phyloP scores from a whole-genome alignment of 2,329 filamentous ascomycete species.

The Diaporthe ampelina region DNA sequence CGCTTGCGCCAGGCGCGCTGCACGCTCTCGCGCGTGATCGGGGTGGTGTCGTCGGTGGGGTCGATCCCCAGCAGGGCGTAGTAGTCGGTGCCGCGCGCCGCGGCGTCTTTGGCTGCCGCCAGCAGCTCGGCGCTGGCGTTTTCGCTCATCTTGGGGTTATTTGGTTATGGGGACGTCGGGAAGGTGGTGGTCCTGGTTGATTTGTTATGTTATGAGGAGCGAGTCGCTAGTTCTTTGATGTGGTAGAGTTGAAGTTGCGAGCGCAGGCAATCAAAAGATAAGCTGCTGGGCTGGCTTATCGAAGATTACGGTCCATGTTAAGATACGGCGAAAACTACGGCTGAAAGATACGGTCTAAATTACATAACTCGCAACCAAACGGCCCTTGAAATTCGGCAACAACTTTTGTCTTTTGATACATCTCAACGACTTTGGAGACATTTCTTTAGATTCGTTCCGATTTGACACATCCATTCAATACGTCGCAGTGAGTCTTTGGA shows the following conservation, averaged over 20 bases:
- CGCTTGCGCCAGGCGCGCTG: conserved; percentile 87
- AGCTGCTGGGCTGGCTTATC: conserved; percentile 9
- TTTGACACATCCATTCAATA: conserved; percentile 57
- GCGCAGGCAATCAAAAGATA: not conserved
- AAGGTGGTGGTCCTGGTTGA: not conserved
- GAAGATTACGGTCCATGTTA: not conserved
- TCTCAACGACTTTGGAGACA: not conserved
- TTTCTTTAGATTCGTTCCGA: not conserved
- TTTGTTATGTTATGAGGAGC: not conserved
- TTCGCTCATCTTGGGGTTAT: conserved; percentile 36
- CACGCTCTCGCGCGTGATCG: conserved; percentile 68
- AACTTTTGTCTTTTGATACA: not conserved
- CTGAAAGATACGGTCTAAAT: conserved; percentile 10
- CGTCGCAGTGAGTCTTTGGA: conserved; percentile 82
- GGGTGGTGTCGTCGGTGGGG: conserved; percentile 67
- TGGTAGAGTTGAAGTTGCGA: not conserved
- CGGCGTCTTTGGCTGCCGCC: conserved; percentile 69
- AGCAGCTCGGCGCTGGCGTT: conserved; percentile 61
- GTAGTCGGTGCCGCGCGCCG: conserved; percentile 76
- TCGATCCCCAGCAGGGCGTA: conserved; percentile 82
- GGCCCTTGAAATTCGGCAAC: not conserved
- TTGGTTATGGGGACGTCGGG: not conserved
- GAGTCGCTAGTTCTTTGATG: not conserved
- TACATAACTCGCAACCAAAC: not conserved
- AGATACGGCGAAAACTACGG: conserved; percentile 8